Conservation (phyloP, 371 early-diverging fungal species). For the Lichtheimia ornata region DNA sequence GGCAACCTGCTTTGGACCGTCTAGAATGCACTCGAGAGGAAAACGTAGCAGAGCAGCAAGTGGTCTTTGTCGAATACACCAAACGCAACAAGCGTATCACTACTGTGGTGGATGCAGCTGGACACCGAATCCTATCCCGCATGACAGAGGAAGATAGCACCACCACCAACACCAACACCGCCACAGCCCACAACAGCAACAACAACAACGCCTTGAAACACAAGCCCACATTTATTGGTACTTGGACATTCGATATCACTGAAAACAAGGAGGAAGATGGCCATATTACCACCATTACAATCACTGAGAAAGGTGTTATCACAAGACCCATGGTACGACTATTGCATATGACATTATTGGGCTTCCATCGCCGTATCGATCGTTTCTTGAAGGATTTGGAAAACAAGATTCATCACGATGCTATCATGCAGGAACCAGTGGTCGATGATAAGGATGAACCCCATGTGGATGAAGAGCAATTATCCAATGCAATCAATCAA, state of each 20-base stretch:
- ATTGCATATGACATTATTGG: conserved; percentile 32
- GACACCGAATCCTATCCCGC: conserved; percentile 3
- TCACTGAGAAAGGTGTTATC: conserved; percentile 43
- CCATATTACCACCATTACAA: conserved; percentile 15
- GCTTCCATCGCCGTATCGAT: conserved; percentile 41
- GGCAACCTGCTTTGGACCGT: conserved; percentile 37
- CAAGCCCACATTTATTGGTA: conserved; percentile 20
- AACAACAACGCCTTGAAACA: not conserved
- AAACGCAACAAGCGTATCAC: conserved; percentile 10
- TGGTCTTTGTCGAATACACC: conserved; percentile 10
- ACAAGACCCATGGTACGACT: conserved; percentile 40
- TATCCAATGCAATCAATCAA: no score
- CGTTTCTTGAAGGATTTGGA: conserved; percentile 41
- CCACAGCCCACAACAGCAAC: not conserved
- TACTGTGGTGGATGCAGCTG: not conserved
- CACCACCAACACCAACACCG: not conserved
- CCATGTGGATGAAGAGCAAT: no score
- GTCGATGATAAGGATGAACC: no score
- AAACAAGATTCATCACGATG: conserved; percentile 25
- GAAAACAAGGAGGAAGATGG: conserved; percentile 13
- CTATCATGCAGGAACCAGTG: not conserved
- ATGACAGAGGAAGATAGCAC: conserved; percentile 5
- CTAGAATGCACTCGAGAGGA: conserved; percentile 23
- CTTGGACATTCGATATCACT: conserved; percentile 21
- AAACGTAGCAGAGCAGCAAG: not conserved